phyloP scores from a whole-genome alignment of 2,329 filamentous ascomycete genomes.

The Hymenoscyphus fraxineus region DNA sequence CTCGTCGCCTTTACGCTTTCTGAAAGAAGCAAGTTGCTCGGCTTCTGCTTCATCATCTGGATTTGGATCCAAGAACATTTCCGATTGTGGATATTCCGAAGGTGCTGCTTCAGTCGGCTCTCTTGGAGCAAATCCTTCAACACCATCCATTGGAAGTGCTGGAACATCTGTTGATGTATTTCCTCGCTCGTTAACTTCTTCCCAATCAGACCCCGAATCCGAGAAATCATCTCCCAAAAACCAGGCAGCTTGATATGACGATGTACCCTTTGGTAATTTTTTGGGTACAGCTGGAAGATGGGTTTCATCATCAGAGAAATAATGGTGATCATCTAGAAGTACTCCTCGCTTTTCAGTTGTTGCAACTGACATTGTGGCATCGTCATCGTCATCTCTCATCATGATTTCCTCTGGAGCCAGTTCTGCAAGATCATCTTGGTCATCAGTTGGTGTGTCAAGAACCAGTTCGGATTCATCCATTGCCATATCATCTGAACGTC shows the following conservation, averaged over 20 bases:
- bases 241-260: constrained; percentile 92
- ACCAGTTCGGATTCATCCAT: constrained; percentile 59
- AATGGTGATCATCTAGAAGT: constrained; percentile 92
- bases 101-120: constrained; percentile 73
- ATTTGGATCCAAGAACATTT: constrained; percentile 74
- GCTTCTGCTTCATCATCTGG: constrained; percentile 80
- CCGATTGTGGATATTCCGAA: constrained; percentile 90
- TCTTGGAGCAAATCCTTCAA: constrained; percentile 63
- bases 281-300: constrained; percentile 61
- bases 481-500: constrained; percentile 63
- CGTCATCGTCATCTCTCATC: constrained; percentile 68
- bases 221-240: constrained; percentile 75
- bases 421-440: constrained; percentile 77
- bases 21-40: constrained; percentile 75
- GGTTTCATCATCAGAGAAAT: constrained; percentile 86
- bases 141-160: constrained; percentile 75
- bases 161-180: constrained; percentile 49
- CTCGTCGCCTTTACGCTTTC: constrained; percentile 72
- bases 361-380: constrained; percentile 46
- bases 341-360: constrained; percentile 72
- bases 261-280: constrained; percentile 83
- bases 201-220: constrained; percentile 77
- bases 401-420: constrained; percentile 81
- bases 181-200: constrained; percentile 62
- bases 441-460: constrained; percentile 69